Conservation (phyloP, 257 asterid species). For the Solanum arcanum region DNA sequence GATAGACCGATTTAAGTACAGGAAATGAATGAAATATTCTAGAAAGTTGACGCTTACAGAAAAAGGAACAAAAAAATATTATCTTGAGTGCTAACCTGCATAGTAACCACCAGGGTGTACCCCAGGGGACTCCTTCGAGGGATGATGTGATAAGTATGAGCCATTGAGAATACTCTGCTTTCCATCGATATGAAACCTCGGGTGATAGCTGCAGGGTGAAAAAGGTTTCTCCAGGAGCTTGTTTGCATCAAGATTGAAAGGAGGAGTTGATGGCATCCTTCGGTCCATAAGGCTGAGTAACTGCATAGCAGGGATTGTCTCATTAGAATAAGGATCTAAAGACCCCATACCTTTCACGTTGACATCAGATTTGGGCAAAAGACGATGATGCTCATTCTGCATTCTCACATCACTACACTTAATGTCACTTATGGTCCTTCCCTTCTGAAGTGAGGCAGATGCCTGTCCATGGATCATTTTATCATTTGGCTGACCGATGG, state of each 20-base stretch:
- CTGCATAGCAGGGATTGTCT: constrained; percentile 75
- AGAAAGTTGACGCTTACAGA: constrained; percentile 14
- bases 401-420: constrained; percentile 14
- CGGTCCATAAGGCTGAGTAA: constrained; percentile 67
- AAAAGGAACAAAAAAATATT: constrained; percentile 4
- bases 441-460: constrained; percentile 9
- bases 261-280: constrained; percentile 11
- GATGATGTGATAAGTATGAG: constrained; percentile 20
- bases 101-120: constrained; percentile 8
- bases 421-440: constrained; percentile 27
- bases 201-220: constrained; percentile 26
- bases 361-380: neutral
- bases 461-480: neutral
- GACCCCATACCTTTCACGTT: constrained; percentile 14
- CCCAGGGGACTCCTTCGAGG: constrained; percentile 12
- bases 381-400: neutral
- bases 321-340: constrained; percentile 42
- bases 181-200: constrained; percentile 26
- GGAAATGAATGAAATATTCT: neutral
- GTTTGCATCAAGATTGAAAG: constrained; percentile 18
- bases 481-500: constrained; percentile 11
- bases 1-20: neutral
- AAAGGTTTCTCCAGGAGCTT: constrained; percentile 32
- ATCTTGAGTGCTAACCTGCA: constrained; percentile 26
- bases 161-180: constrained; percentile 21